A percentile compares a stretch with the other conserved stretches of the same genome.
Conservation (phyloP, 2,329 filamentous ascomycete genomes). For the Capronia americana region DNA sequence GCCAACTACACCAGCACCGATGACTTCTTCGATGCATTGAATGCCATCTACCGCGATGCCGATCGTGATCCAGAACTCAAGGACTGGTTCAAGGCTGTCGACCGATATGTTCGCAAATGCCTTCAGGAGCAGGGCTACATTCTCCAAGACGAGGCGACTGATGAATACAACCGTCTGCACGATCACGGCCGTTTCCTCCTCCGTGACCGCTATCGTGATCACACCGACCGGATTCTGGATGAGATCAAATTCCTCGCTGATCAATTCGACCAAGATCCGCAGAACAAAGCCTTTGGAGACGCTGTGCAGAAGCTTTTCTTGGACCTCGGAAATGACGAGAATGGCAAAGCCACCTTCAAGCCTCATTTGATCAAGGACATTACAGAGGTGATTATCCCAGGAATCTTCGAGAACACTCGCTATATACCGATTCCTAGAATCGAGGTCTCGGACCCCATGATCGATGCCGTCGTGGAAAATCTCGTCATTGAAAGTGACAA, state of each 20-base stretch:
- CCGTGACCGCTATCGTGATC: conserved; percentile 82
- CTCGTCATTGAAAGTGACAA: conserved; percentile 95
- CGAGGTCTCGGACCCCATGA: conserved; percentile 82
- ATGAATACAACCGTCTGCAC: conserved; percentile 83
- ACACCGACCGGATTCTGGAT: conserved; percentile 85
- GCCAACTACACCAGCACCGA: conserved; percentile 91
- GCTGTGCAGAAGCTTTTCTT: conserved; percentile 84
- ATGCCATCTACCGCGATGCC: conserved; percentile 83
- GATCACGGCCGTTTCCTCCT: conserved; percentile 86
- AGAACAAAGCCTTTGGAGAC: conserved; percentile 80
- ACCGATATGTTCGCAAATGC: conserved; percentile 79
- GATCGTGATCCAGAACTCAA: conserved; percentile 85
- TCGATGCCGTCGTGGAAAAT: conserved; percentile 93
- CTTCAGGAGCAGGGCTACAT: conserved; percentile 91
- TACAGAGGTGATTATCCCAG: conserved; percentile 83
- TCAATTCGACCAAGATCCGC: conserved; percentile 86
- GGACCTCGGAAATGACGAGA: conserved; percentile 85
- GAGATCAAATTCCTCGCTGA: conserved; percentile 88
- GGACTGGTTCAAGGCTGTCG: conserved; percentile 82
- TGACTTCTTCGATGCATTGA: conserved; percentile 83
- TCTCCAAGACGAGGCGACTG: conserved; percentile 77
- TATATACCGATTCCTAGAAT: conserved; percentile 95
- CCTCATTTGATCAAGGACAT: conserved; percentile 89
- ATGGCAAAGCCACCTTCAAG: conserved; percentile 89
- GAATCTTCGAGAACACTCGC: conserved; percentile 79